These are phyloP conservation scores for Oryza nivara DNA, from an alignment of 176 grass and related monocot species.

Conservation along the genomic window DNA sequence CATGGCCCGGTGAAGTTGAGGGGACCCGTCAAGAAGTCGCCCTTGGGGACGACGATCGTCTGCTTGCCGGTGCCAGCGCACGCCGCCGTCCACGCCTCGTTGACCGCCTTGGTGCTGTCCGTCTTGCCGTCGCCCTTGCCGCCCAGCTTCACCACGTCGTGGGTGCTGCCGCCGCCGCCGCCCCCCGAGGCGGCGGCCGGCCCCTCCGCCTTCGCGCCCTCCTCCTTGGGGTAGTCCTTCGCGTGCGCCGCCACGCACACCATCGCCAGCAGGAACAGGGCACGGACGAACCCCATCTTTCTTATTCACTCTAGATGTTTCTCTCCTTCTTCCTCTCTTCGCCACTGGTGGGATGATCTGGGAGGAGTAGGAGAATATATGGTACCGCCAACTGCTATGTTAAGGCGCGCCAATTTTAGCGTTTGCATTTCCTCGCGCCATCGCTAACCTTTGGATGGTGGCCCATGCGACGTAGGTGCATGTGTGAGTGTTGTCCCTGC, in stretches of 20 bases:
- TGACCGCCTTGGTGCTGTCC: slow-evolving; percentile 56
- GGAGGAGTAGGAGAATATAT: not conserved
- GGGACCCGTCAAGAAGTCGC: slow-evolving; percentile 43
- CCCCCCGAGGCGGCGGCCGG: not conserved
- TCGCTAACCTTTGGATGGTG: no score
- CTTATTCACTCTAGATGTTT: not conserved
- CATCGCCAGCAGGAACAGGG: slow-evolving; percentile 16
- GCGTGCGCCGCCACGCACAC: slow-evolving; percentile 25
- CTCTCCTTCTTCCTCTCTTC: not conserved
- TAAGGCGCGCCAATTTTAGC: no score
- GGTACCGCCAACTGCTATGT: no score
- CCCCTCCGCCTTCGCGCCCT: not conserved
- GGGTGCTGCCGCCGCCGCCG: not conserved
- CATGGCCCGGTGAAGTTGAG: slow-evolving; percentile 57
- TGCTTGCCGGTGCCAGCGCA: slow-evolving; percentile 39
- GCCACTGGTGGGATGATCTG: not conserved
- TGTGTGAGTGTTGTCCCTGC: no score
- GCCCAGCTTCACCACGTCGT: slow-evolving; percentile 43
- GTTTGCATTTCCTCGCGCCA: no score
- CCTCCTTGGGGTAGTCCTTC: slow-evolving; percentile 4
- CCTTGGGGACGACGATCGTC: slow-evolving; percentile 49
- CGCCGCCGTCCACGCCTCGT: slow-evolving; percentile 50
- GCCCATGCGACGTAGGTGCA: no score
- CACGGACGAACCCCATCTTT: slow-evolving; percentile 39
- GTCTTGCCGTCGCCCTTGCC: slow-evolving; percentile 52